phyloP scores from a whole-genome alignment of 2,329 filamentous ascomycete genomes.

The Aquanectria penicillioides region DNA sequence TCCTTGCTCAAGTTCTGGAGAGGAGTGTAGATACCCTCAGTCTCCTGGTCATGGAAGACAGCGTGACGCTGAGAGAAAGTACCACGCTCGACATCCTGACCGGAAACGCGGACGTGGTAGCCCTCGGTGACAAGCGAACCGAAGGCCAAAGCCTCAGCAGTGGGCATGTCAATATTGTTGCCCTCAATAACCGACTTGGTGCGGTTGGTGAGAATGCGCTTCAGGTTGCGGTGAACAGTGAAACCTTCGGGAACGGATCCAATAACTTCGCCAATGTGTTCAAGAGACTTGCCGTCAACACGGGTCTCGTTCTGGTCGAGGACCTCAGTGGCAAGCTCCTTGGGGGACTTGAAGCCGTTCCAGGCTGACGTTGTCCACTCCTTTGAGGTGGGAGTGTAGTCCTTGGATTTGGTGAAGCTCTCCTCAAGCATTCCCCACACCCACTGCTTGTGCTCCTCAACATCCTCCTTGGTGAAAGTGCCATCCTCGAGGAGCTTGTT shows the following conservation, averaged over 20 bases:
- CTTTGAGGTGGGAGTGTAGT: slow-evolving; percentile 95
- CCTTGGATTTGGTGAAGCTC: slow-evolving; percentile 96
- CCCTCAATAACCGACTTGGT: slow-evolving; percentile 94
- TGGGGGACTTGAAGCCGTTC: slow-evolving; percentile 99
- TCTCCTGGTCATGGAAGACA: slow-evolving; percentile 97
- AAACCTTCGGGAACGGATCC: slow-evolving; percentile 85
- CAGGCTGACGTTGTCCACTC: slow-evolving; percentile 99
- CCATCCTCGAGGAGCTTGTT: slow-evolving; percentile 91
- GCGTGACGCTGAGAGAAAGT: slow-evolving; percentile 98
- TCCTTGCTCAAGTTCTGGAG: slow-evolving; percentile 89
- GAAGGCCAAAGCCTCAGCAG: slow-evolving; percentile 94
- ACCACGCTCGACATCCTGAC: slow-evolving; percentile 98
- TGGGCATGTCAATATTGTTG: slow-evolving; percentile 97
- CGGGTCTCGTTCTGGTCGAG: slow-evolving; percentile 91
- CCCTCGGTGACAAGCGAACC: slow-evolving; percentile 91
- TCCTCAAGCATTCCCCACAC: slow-evolving; percentile 99
- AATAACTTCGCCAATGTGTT: slow-evolving; percentile 85
- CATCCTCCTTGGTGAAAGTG: slow-evolving; percentile 96
- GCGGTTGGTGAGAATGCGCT: slow-evolving; percentile 90
- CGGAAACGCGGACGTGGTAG: slow-evolving; percentile 96
- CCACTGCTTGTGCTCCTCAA: slow-evolving; percentile 99
- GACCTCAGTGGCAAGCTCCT: slow-evolving; percentile 94
- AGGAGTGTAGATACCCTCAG: slow-evolving; percentile 90
- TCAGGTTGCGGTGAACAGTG: slow-evolving; percentile 91
- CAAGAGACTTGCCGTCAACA: slow-evolving; percentile 76